Percentiles rank a stretch among this genome's conserved stretches.
Evolutionary conservation across 129 eudicot genomes (phyloP).

Genomic region (Flaveria bidentis): DNA sequence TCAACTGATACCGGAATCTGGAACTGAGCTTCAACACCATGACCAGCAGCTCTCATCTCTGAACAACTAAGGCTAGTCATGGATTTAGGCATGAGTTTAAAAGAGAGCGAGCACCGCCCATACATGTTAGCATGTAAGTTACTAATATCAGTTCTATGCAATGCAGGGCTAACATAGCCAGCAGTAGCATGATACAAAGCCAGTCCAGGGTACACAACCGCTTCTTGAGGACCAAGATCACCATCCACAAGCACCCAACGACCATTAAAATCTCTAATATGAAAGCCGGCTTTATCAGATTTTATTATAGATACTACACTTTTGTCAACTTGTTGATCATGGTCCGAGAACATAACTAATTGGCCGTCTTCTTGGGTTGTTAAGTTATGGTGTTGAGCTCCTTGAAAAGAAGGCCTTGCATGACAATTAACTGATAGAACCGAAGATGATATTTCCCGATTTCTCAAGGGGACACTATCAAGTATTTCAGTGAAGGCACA

Average conservation of each 20-base stretch:
- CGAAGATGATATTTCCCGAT: slow-evolving; percentile 83
- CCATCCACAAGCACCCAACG: slow-evolving; percentile 89
- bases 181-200: slow-evolving; percentile 97
- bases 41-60: slow-evolving; percentile 98
- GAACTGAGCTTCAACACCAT: slow-evolving; percentile 94
- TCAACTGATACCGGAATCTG: slow-evolving; percentile 96
- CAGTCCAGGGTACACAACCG: slow-evolving; percentile 84
- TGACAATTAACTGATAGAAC: slow-evolving; percentile 85
- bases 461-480: slow-evolving; percentile 85
- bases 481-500: slow-evolving; percentile 84
- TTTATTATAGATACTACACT: slow-evolving; percentile 73
- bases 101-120: slow-evolving; percentile 75
- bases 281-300: slow-evolving; percentile 81
- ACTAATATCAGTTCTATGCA: slow-evolving; percentile 58
- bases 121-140: slow-evolving; percentile 57
- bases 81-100: slow-evolving; percentile 92
- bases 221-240: slow-evolving; percentile 96
- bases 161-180: slow-evolving; percentile 82
- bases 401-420: slow-evolving; percentile 86
- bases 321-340: slow-evolving; percentile 75
- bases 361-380: slow-evolving; percentile 83
- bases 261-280: slow-evolving; percentile 78
- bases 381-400: slow-evolving; percentile 76
- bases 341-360: slow-evolving; percentile 72
- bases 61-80: slow-evolving; percentile 84